These are phyloP conservation scores for Aspergillus sp. DNA, from an alignment of 2,329 filamentous ascomycete species.

Conservation along the genomic window DNA sequence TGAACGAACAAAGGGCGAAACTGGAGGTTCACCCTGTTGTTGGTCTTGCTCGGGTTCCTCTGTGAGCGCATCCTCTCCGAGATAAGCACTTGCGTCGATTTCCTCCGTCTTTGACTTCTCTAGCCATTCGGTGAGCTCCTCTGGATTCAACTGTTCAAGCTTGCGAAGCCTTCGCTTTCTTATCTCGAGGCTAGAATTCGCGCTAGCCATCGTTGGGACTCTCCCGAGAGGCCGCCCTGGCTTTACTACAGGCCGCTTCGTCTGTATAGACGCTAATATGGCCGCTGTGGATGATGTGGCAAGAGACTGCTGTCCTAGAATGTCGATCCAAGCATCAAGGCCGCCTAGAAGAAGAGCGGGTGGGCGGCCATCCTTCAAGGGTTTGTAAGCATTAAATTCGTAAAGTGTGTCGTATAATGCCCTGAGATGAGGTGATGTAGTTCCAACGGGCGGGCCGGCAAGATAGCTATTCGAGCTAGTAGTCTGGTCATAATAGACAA, in stretches of 20 bases:
- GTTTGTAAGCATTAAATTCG: slow-evolving; percentile 78
- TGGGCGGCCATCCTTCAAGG: slow-evolving; percentile 61
- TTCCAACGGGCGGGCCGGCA: slow-evolving; percentile 45
- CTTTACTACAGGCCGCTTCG: slow-evolving; percentile 36
- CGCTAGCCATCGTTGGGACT: slow-evolving; percentile 51
- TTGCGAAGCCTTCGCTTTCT: slow-evolving; percentile 58
- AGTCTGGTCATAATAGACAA: slow-evolving; percentile 84
- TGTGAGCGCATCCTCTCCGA: slow-evolving; percentile 37
- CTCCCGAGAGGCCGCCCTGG: slow-evolving; percentile 52
- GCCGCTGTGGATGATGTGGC: slow-evolving; percentile 57
- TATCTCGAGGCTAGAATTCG: slow-evolving; percentile 54
- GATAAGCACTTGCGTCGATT: slow-evolving; percentile 45
- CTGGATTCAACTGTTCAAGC: slow-evolving; percentile 71
- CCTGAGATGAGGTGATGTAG: slow-evolving; percentile 59
- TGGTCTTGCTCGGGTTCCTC: slow-evolving; percentile 45
- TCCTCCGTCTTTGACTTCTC: slow-evolving; percentile 70
- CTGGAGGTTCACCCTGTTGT: slow-evolving; percentile 47
- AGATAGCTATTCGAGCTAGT: slow-evolving; percentile 61
- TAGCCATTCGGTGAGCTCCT: slow-evolving; percentile 80
- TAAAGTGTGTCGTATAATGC: slow-evolving; percentile 76
- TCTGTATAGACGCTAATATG: slow-evolving; percentile 46
- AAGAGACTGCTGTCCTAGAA: slow-evolving; percentile 71
- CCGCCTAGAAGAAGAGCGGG: slow-evolving; percentile 82
- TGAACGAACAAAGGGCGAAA: slow-evolving; percentile 60
- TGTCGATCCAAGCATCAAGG: slow-evolving; percentile 78